Percentiles rank a stretch among this genome's conserved stretches.
These are phyloP conservation scores for Sequoia sempervirens DNA, from an alignment of 75 land plant genomes.

Conservation along the genomic window DNA sequence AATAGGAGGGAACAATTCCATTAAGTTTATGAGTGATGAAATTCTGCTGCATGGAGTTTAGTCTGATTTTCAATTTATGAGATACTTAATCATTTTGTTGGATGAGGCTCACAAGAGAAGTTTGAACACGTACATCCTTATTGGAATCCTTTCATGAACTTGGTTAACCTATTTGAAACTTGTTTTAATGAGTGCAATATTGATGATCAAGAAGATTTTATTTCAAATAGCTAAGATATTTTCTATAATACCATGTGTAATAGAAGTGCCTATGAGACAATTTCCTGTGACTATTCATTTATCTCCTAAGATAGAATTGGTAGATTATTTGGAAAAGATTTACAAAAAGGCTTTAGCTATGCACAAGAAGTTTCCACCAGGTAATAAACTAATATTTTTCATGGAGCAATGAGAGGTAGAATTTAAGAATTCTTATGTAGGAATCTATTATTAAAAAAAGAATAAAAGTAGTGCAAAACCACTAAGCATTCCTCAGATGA, in stretches of 20 bases:
- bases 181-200: too few relatives aligned
- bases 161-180: too few relatives aligned
- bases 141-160: too few relatives aligned
- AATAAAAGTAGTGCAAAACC: conserved; percentile 4
- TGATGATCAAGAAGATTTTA: too few relatives aligned
- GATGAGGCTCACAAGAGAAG: background rate
- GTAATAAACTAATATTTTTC: conserved; percentile 96
- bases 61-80: conserved; percentile 13
- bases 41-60: conserved; percentile 93
- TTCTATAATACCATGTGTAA: too few relatives aligned
- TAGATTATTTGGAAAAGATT: conserved; percentile 80
- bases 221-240: too few relatives aligned
- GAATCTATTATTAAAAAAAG: conserved; percentile 50
- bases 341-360: conserved; percentile 82
- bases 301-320: too few relatives aligned
- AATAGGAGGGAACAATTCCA: conserved; percentile 63
- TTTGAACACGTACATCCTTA: background rate
- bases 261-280: too few relatives aligned
- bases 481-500: background rate
- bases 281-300: too few relatives aligned
- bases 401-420: conserved; percentile 96
- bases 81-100: background rate
- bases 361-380: conserved; percentile 88
- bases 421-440: conserved; percentile 56
- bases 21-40: conserved; percentile 99